These are phyloP conservation scores for Pseudophaeomoniella oleicola DNA, from an alignment of 2,329 filamentous ascomycete species.

Conservation along the genomic window DNA sequence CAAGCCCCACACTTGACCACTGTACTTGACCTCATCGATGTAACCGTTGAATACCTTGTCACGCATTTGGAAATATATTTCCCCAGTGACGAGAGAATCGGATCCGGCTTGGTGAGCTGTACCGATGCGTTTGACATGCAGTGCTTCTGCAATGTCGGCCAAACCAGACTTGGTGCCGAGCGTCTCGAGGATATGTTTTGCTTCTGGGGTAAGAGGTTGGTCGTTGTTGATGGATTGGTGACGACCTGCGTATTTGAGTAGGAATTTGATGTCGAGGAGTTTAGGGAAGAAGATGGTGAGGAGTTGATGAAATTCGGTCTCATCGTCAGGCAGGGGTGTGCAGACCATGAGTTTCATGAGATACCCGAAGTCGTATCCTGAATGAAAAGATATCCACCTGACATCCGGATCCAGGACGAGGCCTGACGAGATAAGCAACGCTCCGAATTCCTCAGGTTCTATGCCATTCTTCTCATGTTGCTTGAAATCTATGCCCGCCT, in stretches of 20 bases:
- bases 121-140: conserved; percentile 80
- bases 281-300: conserved; percentile 89
- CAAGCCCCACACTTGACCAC: conserved; percentile 86
- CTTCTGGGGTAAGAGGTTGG: conserved; percentile 48
- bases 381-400: conserved; percentile 95
- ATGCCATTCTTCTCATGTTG: conserved; percentile 79
- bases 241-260: conserved; percentile 78
- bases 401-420: conserved; percentile 77
- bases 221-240: conserved; percentile 51
- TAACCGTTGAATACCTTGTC: conserved; percentile 75
- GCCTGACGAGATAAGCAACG: conserved; percentile 80
- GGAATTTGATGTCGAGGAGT: conserved; percentile 90
- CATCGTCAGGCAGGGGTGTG: conserved; percentile 71
- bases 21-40: conserved; percentile 62
- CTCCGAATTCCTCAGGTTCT: conserved; percentile 75
- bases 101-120: conserved; percentile 85
- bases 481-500: conserved; percentile 84
- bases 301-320: conserved; percentile 73
- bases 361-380: conserved; percentile 96
- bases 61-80: conserved; percentile 87
- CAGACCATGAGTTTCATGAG: conserved; percentile 85
- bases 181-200: conserved; percentile 62
- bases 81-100: conserved; percentile 82
- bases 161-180: conserved; percentile 84
- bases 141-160: conserved; percentile 83